These are phyloP conservation scores for Isatis lusitanica DNA, from an alignment of 441 rosid species.

Conservation along the genomic window DNA sequence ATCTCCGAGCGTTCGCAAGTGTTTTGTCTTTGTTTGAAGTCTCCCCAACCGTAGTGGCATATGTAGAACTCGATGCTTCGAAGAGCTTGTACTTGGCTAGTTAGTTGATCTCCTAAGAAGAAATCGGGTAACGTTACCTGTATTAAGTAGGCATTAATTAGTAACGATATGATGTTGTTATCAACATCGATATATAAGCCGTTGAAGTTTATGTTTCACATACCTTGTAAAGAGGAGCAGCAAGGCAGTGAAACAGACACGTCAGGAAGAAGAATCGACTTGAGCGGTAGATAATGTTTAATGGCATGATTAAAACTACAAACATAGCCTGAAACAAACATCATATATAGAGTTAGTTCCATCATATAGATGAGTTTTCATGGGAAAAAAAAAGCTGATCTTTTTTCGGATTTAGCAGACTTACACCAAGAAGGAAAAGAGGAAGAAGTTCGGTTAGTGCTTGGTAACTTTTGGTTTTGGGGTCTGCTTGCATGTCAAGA, in stretches of 20 bases:
- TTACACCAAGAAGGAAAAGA: conserved; percentile 34
- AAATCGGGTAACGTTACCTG: conserved; percentile 44
- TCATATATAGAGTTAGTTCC: neutral
- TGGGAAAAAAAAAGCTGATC: too few species aligned
- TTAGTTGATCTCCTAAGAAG: conserved; percentile 51
- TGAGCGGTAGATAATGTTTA: conserved; percentile 29
- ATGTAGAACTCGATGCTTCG: conserved; percentile 43
- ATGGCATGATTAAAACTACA: conserved; percentile 25
- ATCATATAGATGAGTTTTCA: neutral
- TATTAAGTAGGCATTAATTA: conserved; percentile 4
- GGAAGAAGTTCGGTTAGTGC: conserved; percentile 48
- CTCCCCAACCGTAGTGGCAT: conserved; percentile 51
- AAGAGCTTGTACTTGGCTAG: conserved; percentile 53
- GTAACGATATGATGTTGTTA: neutral
- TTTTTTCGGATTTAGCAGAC: neutral
- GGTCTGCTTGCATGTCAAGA: conserved; percentile 83
- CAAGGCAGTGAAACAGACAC: conserved; percentile 30
- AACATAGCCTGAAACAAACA: conserved; percentile 45
- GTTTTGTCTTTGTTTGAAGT: conserved; percentile 36
- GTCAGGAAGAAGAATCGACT: conserved; percentile 32
- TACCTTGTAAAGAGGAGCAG: conserved; percentile 69
- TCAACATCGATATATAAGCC: neutral
- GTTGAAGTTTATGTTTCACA: conserved; percentile 16
- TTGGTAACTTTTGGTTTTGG: conserved; percentile 37
- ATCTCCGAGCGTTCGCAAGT: conserved; percentile 24